Conservation (phyloP, 257 asterid species). For the Solanum infundibuliforme region DNA sequence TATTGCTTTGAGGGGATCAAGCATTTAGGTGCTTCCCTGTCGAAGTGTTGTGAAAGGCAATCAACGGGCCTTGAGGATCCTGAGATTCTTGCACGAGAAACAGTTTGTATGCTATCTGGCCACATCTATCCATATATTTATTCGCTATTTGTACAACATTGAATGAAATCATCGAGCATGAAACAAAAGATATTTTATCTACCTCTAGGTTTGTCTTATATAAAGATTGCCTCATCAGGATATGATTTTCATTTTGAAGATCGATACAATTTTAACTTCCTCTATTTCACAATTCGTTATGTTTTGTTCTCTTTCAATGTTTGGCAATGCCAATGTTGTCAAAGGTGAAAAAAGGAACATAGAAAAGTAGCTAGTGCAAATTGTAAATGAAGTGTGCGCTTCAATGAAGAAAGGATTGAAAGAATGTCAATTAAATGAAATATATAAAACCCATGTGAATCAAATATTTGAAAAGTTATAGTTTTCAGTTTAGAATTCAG, state of each 20-base stretch:
- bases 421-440: not conserved
- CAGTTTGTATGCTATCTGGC: constrained; percentile 61
- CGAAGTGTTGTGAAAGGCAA: constrained; percentile 83
- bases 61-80: constrained; percentile 84
- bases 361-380: not conserved
- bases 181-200: not conserved
- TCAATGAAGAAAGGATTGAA: not conserved
- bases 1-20: constrained; percentile 79
- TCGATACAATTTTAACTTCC: not conserved
- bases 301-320: not conserved
- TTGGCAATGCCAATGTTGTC: not conserved
- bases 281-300: not conserved
- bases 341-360: not conserved
- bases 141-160: not conserved
- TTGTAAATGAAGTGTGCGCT: not conserved
- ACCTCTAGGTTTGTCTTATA: not conserved
- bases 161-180: not conserved
- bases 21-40: constrained; percentile 75
- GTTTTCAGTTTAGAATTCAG: not conserved
- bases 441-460: not conserved
- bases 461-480: not conserved
- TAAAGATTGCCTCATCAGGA: not conserved
- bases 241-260: not conserved
- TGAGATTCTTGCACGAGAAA: constrained; percentile 88
- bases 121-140: not conserved